These are phyloP conservation scores for Acanthamoeba lenticulata DNA, from an alignment of 208 protist genomes.

Conservation along the genomic window DNA sequence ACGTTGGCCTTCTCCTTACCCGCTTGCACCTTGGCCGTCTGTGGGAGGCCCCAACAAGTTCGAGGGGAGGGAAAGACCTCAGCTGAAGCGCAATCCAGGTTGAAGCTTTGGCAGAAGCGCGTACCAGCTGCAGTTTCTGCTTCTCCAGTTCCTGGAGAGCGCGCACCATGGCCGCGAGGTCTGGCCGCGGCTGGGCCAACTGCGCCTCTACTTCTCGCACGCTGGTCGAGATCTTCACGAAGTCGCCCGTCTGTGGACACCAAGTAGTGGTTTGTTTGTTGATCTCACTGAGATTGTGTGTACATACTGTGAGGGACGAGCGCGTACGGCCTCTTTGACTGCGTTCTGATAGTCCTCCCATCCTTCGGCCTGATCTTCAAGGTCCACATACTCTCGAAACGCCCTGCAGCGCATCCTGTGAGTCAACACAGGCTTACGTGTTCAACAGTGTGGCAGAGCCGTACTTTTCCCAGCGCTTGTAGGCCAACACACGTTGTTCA, in stretches of 20 bases:
- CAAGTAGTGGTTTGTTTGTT: too few relatives aligned
- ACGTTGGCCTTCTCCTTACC: not conserved
- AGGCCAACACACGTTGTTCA: slow-evolving; percentile 9
- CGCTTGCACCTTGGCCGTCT: not conserved
- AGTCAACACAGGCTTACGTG: not conserved
- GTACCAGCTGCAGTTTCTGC: slow-evolving; percentile 34
- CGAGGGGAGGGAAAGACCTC: not conserved
- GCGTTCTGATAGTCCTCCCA: slow-evolving; percentile 26
- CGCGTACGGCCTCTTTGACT: slow-evolving; percentile 6
- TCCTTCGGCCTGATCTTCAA: not conserved
- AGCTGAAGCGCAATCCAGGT: not conserved
- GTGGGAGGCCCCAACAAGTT: too few relatives aligned
- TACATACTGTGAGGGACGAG: too few relatives aligned
- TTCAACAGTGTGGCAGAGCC: not conserved
- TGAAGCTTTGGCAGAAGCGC: not conserved
- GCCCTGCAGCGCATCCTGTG: not conserved
- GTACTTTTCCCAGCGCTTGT: slow-evolving; percentile 7
- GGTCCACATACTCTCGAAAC: not conserved
- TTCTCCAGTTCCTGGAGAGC: slow-evolving; percentile 6
- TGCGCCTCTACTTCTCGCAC: slow-evolving; percentile 30
- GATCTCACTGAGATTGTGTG: too few relatives aligned
- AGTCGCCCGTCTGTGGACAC: not conserved
- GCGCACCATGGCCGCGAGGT: slow-evolving; percentile 10
- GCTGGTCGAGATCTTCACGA: not conserved
- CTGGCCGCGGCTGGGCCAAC: not conserved